These are phyloP conservation scores for Boletus subparvulus DNA, from an alignment of 768 basidiomycete species.

Conservation along the genomic window DNA sequence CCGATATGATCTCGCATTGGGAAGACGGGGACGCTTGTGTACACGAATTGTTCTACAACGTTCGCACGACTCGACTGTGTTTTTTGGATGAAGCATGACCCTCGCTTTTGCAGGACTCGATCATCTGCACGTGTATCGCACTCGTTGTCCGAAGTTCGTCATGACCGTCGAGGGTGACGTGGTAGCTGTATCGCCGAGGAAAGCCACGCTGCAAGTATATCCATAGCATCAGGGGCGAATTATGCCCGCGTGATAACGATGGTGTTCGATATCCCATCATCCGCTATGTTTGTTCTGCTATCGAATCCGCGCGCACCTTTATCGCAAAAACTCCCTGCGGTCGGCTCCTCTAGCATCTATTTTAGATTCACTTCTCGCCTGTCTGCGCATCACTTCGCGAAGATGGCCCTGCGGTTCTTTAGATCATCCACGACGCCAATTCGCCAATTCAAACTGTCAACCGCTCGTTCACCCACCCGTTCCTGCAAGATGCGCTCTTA, in stretches of 20 bases:
- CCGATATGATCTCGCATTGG: constrained; percentile 84
- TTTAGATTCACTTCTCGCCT: constrained; percentile 18
- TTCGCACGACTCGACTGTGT: constrained; percentile 39
- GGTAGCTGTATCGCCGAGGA: constrained; percentile 26
- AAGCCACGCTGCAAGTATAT: constrained; percentile 20
- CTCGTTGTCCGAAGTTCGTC: constrained; percentile 54
- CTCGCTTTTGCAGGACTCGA: constrained; percentile 54
- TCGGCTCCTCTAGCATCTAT: constrained; percentile 19
- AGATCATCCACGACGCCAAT: constrained; percentile 5
- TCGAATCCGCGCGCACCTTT: constrained; percentile 10
- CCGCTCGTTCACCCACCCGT: neutral
- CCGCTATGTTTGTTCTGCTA: constrained; percentile 22
- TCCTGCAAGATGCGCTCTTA: neutral
- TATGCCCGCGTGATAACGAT: constrained; percentile 20
- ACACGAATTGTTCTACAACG: constrained; percentile 78
- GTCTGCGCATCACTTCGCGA: constrained; percentile 27
- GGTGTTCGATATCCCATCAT: constrained; percentile 16
- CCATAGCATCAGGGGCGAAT: constrained; percentile 14
- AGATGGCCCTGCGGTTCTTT: constrained; percentile 10
- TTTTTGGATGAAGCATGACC: constrained; percentile 11
- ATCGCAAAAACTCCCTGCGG: constrained; percentile 7
- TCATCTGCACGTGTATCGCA: constrained; percentile 65
- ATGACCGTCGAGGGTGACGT: constrained; percentile 19
- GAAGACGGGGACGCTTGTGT: constrained; percentile 79
- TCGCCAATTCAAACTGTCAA: constrained; percentile 9